phyloP scores from a whole-genome alignment of 163 green algal genomes.

The Botryococcus braunii region DNA sequence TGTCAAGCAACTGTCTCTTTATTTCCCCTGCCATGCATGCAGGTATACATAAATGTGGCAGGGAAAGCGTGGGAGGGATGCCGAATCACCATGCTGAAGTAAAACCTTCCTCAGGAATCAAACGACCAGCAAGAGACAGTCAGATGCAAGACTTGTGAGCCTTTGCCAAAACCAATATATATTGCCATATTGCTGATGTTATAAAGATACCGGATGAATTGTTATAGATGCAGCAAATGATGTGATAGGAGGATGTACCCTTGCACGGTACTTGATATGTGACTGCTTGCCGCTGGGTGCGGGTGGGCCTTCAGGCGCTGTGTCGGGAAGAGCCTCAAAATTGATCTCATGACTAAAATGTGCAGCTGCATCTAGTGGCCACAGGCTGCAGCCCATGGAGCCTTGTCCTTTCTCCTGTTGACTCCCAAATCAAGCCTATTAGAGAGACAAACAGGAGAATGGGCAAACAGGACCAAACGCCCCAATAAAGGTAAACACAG shows the following conservation, averaged over 20 bases:
- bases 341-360: slow-evolving; percentile 27
- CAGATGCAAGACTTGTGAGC: neutral
- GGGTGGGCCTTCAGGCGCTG: neutral
- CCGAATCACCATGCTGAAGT: neutral
- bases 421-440: neutral
- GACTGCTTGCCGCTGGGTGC: neutral
- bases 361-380: slow-evolving; percentile 14
- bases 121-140: neutral
- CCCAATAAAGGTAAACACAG: neutral
- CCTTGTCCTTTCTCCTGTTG: slow-evolving; percentile 1
- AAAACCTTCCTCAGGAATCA: neutral
- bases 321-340: slow-evolving; percentile 1
- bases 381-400: slow-evolving; percentile 18
- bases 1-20: no score
- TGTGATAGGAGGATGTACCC: slow-evolving; percentile 11
- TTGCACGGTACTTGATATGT: slow-evolving; percentile 27
- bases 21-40: no score
- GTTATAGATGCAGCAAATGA: neutral
- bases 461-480: neutral
- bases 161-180: neutral
- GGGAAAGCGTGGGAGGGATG: no score
- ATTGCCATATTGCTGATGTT: neutral
- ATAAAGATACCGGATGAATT: neutral
- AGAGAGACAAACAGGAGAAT: neutral
- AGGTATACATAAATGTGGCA: no score